phyloP scores from a whole-genome alignment of 345 rosid species.

The Sapria himalayana region DNA sequence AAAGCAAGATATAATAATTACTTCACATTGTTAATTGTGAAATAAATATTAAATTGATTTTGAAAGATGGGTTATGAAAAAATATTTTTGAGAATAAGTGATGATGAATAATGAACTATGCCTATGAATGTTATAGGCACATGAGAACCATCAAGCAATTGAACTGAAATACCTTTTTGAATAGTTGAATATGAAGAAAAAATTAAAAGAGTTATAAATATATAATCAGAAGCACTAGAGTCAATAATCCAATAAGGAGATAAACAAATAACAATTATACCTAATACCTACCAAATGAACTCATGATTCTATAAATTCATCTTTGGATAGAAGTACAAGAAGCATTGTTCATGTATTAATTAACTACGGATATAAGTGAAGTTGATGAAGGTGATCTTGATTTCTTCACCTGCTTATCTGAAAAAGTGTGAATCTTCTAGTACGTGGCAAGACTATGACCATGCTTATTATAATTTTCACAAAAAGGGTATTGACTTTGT shows the following conservation, averaged over 20 bases:
- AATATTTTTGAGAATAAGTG: neutral
- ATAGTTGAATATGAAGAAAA: neutral
- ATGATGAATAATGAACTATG: neutral
- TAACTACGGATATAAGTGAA: neutral
- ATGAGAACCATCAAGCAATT: neutral
- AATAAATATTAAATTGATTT: too few species aligned
- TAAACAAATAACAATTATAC: neutral
- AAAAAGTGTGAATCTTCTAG: too few species aligned
- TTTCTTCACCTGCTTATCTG: neutral
- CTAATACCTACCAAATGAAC: neutral
- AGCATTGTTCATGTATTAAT: neutral
- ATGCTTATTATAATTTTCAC: neutral
- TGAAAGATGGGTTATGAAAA: too few species aligned
- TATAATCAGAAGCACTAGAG: neutral
- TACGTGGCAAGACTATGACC: neutral
- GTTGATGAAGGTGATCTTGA: too few species aligned
- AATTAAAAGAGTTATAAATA: neutral
- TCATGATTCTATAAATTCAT: neutral
- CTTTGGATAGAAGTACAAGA: neutral
- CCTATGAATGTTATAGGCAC: neutral
- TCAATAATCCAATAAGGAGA: neutral
- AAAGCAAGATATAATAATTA: slow-evolving; percentile 1
- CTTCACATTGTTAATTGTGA: too few species aligned
- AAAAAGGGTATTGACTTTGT: neutral
- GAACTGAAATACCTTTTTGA: neutral